Base-by-base conservation (phyloP, 441 rosid genomes). In the Bocquillonia castaneifolia region DNA sequence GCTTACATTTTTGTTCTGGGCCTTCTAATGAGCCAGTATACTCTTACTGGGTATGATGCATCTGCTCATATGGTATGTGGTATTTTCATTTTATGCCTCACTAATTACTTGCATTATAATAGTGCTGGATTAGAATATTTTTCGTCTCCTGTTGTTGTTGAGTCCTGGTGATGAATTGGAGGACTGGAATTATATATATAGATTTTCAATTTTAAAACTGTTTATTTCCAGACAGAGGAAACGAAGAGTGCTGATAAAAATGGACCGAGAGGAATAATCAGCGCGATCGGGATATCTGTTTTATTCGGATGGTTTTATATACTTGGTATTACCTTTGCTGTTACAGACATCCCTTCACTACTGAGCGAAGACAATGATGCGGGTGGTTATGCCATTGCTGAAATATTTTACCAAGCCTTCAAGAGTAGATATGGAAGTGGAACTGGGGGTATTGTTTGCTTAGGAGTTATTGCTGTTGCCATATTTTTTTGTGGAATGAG, bases 401-500 rank as follows among this genome's bases (percentile, higher is more conserved):
- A 94, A 80, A 86, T 91, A 75, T 91, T 94, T 76, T 94, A 87
- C 79, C 72, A 67, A 64, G 96, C 87, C 55, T 94, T 94, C 84
- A 90, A 90, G 83, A 82, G 77, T 60, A 82, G 99, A 84, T 94
- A 85, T 40, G 97, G 97, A 34, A 91, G 74, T 66, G 99, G 97
- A 58, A 77, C 78, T 23, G 97, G 97, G 20, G 97, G 99, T 52
- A 88, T 94, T 56, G 47, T 90, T 65, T 94, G 97, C 79, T 75
- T 94, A 72, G 99, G 96, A 45, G 78, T 91, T 36, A 85, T 90
- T 71, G 92, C 89, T 10, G 73, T 91, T 25, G 97, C 97, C 73
- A 86, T 94, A 62, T 94, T 94, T 70, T 94, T 94, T 86, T 94
- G 99, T 61, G 99, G 99, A 65, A 94, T 94, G 99, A 90, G 99